A percentile compares a stretch with the other conserved stretches of the same genome.
Evolutionary conservation across 805 yeast genomes (phyloP).

Genomic region (Nematodospora valgi): DNA sequence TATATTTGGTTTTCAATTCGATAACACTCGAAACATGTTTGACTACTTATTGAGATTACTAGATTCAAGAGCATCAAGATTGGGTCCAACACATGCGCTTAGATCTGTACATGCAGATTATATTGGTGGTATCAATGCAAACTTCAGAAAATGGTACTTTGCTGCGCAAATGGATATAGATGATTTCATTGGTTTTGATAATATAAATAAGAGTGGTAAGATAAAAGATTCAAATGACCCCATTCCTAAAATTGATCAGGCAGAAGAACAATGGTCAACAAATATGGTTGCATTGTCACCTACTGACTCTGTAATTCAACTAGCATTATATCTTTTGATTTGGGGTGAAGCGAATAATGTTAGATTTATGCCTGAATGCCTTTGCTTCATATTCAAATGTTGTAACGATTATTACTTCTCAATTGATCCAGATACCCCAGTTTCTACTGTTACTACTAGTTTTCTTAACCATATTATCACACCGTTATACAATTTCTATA

Average conservation of each 20-base stretch:
- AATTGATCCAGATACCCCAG: slow-evolving; percentile 29
- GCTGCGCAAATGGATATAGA: slow-evolving; percentile 67
- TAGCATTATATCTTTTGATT: slow-evolving; percentile 65
- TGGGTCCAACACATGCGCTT: slow-evolving; percentile 55
- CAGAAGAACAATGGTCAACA: slow-evolving; percentile 48
- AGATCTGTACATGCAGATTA: slow-evolving; percentile 67
- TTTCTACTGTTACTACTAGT: slow-evolving; percentile 29
- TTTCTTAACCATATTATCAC: slow-evolving; percentile 69
- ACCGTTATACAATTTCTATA: slow-evolving; percentile 64
- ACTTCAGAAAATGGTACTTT: slow-evolving; percentile 74
- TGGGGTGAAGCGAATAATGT: slow-evolving; percentile 93
- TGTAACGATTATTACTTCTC: slow-evolving; percentile 66
- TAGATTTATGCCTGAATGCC: slow-evolving; percentile 85
- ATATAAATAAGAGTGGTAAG: slow-evolving; percentile 21
- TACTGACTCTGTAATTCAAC: slow-evolving; percentile 55
- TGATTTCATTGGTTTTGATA: slow-evolving; percentile 40
- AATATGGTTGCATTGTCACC: slow-evolving; percentile 50
- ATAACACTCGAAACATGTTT: slow-evolving; percentile 63
- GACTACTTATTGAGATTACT: slow-evolving; percentile 59
- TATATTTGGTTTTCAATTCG: slow-evolving; percentile 67
- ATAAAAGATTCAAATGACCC: slow-evolving; percentile 16
- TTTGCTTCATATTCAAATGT: slow-evolving; percentile 81
- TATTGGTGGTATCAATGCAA: slow-evolving; percentile 67
- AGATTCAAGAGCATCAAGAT: slow-evolving; percentile 68
- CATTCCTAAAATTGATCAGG: slow-evolving; percentile 31